Conservation (phyloP, 306 rosid species). For the Cicer pinnatifidum region DNA sequence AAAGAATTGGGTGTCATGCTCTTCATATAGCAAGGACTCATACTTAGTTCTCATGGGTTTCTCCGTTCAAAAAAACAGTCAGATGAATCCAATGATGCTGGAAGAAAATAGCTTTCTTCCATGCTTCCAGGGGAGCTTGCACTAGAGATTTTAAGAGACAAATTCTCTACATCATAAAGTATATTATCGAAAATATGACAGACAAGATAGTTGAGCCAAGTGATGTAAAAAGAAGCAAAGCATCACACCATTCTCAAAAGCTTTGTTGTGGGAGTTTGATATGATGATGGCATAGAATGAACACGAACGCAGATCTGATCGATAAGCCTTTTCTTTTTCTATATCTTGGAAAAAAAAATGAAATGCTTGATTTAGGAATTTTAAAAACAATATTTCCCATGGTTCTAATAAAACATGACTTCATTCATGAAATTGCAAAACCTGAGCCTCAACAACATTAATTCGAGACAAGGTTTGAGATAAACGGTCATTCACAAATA, state of each 20-base stretch:
- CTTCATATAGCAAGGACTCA: conserved; percentile 92
- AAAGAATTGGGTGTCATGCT: conserved; percentile 93
- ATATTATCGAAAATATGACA: conserved; percentile 42
- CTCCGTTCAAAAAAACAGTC: conserved; percentile 74
- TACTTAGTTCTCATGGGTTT: conserved; percentile 67
- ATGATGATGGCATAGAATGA: conserved; percentile 57
- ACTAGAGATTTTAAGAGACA: conserved; percentile 76
- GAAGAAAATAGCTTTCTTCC: conserved; percentile 98
- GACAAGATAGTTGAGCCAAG: conserved; percentile 31
- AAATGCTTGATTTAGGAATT: too few species aligned
- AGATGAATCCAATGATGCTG: conserved; percentile 90
- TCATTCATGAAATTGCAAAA: conserved; percentile 49
- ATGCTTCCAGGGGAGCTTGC: conserved; percentile 89
- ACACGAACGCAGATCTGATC: conserved; percentile 68
- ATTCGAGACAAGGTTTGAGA: conserved; percentile 95
- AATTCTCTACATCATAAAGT: conserved; percentile 62
- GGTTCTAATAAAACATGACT: conserved; percentile 36
- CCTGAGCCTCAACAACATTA: conserved; percentile 99
- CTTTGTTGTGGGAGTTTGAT: conserved; percentile 59
- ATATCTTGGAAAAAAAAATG: conserved; percentile 62
- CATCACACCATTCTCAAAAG: conserved; percentile 78
- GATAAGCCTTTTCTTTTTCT: conserved; percentile 90
- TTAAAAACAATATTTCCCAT: conserved; percentile 24
- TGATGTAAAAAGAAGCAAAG: conserved; percentile 39
- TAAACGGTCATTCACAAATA: conserved; percentile 86